A percentile compares a stretch with the other conserved stretches of the same genome.
Evolutionary conservation across 2,329 filamentous ascomycete genomes (phyloP).

Genomic region (Pyrenophora tritici-repentis): DNA sequence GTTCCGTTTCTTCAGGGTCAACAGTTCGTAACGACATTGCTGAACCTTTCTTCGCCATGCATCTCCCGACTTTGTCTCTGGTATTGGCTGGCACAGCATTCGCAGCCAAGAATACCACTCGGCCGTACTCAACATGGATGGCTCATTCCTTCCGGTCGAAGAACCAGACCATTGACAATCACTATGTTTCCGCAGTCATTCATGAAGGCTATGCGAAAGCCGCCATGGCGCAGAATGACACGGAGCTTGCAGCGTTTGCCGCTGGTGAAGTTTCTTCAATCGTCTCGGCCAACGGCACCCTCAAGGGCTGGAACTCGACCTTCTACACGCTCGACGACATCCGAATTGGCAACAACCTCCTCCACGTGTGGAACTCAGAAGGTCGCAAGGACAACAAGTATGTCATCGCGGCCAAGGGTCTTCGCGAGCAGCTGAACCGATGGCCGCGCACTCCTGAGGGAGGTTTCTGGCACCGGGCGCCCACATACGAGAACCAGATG

Average conservation of each 20-base stretch:
- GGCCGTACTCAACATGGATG: slow-evolving; percentile 50
- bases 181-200: slow-evolving; percentile 54
- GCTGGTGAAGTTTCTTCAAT: slow-evolving; percentile 55
- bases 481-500: slow-evolving; percentile 60
- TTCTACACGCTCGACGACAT: slow-evolving; percentile 58
- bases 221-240: slow-evolving; percentile 51
- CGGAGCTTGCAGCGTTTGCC: slow-evolving; percentile 53
- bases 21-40: neutral
- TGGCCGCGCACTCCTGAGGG: slow-evolving; percentile 58
- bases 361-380: slow-evolving; percentile 56
- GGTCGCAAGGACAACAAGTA: slow-evolving; percentile 53
- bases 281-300: slow-evolving; percentile 55
- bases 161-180: slow-evolving; percentile 47
- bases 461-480: slow-evolving; percentile 60
- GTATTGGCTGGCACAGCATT: slow-evolving; percentile 27
- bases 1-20: neutral
- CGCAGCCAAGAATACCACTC: slow-evolving; percentile 29
- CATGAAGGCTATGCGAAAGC: slow-evolving; percentile 56
- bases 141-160: slow-evolving; percentile 56
- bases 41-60: slow-evolving; percentile 22
- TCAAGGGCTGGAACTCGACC: slow-evolving; percentile 53
- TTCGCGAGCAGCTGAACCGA: slow-evolving; percentile 54
- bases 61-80: slow-evolving; percentile 30
- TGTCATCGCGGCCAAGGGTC: slow-evolving; percentile 53
- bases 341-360: slow-evolving; percentile 58